Conservation (phyloP, 306 rosid genomes). For the Rosa chinensis region DNA sequence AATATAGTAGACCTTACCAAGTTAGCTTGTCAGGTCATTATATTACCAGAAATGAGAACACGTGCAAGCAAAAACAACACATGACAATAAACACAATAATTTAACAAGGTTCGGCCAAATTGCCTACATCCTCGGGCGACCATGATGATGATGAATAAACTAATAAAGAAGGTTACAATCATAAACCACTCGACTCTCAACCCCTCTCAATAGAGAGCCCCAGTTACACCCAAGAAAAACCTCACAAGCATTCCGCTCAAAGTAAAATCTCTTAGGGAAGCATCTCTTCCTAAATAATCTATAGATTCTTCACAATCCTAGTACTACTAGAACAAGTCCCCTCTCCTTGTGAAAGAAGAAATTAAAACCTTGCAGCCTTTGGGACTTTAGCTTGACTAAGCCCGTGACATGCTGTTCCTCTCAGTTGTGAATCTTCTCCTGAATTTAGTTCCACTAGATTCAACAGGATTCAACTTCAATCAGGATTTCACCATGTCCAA, state of each 20-base stretch:
- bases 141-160: not conserved
- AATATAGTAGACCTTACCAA: no score
- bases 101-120: no score
- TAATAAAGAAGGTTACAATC: no score
- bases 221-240: not conserved
- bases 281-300: no score
- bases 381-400: not conserved
- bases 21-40: no score
- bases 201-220: not conserved
- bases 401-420: not conserved
- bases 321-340: not conserved
- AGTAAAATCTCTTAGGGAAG: no score
- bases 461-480: no score
- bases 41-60: no score
- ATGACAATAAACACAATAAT: not conserved
- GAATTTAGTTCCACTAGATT: not conserved
- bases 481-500: no score
- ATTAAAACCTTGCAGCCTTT: not conserved
- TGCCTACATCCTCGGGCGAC: not conserved
- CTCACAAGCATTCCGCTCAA: not conserved
- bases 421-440: not conserved
- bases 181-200: not conserved
- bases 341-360: not conserved
- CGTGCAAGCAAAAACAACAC: no score
- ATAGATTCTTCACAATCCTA: not conserved